These are phyloP conservation scores for Nigrospora oryzae DNA, from an alignment of 2,329 filamentous ascomycete genomes.

Conservation along the genomic window DNA sequence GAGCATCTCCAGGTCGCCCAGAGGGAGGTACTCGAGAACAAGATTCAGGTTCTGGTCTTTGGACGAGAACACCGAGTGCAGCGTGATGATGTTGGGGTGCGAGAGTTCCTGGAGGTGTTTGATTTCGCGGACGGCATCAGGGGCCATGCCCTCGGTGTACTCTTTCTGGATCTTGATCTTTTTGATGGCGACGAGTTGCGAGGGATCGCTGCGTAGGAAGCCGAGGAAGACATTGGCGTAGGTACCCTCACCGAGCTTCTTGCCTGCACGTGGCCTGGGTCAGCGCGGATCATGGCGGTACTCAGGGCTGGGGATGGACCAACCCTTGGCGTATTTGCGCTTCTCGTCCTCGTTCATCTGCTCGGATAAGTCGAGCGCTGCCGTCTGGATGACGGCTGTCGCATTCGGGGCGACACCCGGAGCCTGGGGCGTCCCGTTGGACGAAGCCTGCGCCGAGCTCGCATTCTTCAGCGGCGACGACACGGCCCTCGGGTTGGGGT, in stretches of 20 bases:
- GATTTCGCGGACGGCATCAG: conserved; percentile 92
- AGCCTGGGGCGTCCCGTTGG: conserved; percentile 35
- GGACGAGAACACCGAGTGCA: conserved; percentile 87
- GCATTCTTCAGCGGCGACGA: conserved; percentile 36
- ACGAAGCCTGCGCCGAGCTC: conserved; percentile 29
- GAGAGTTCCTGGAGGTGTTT: conserved; percentile 90
- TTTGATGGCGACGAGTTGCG: conserved; percentile 78
- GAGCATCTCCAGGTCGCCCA: conserved; percentile 91
- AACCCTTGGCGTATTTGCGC: conserved; percentile 83
- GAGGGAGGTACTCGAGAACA: conserved; percentile 85
- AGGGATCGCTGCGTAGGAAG: conserved; percentile 65
- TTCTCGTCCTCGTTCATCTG: conserved; percentile 76
- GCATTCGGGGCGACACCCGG: conserved; percentile 15
- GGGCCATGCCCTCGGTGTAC: conserved; percentile 83
- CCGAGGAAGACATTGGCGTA: conserved; percentile 94
- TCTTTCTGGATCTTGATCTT: conserved; percentile 84
- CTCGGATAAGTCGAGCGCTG: conserved; percentile 56
- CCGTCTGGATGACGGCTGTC: conserved; percentile 16
- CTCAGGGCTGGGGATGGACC: conserved; percentile 3
- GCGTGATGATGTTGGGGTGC: conserved; percentile 90
- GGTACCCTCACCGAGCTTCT: conserved; percentile 90
- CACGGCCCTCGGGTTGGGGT: conserved; percentile 18
- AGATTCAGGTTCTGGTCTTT: conserved; percentile 96
- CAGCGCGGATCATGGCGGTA: conserved; percentile 1
- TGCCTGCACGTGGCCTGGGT: conserved; percentile 41